These are phyloP conservation scores for Meripilus lineatus DNA, from an alignment of 1,284 basidiomycete species.

Conservation along the genomic window DNA sequence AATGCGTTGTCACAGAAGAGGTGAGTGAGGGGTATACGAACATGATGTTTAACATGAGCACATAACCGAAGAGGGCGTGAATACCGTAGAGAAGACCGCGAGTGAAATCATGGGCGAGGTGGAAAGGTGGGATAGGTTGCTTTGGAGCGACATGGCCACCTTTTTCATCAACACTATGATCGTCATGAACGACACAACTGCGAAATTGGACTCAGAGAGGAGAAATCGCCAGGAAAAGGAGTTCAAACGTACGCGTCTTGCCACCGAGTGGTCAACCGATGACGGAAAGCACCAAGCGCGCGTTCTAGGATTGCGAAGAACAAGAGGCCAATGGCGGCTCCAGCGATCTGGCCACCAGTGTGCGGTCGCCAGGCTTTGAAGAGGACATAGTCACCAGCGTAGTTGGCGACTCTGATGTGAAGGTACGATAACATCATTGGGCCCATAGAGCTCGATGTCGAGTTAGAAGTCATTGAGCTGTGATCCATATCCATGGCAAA, in stretches of 20 bases:
- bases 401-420: slow-evolving; percentile 64
- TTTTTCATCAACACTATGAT: too few species aligned
- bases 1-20: too few species aligned
- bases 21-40: slow-evolving; percentile 32
- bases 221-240: too few species aligned
- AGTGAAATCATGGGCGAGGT: slow-evolving; percentile 51
- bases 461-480: too few species aligned
- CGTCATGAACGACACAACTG: too few species aligned
- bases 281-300: slow-evolving; percentile 14
- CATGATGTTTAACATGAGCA: slow-evolving; percentile 72
- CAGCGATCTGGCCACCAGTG: slow-evolving; percentile 62
- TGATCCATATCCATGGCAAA: too few species aligned
- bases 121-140: slow-evolving; percentile 51
- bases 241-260: slow-evolving; percentile 3
- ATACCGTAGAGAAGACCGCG: slow-evolving; percentile 54
- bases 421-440: slow-evolving; percentile 61
- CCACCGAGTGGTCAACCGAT: slow-evolving; percentile 2
- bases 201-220: slow-evolving; percentile 4
- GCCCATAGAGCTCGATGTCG: too few species aligned
- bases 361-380: slow-evolving; percentile 67
- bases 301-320: slow-evolving; percentile 60
- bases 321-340: slow-evolving; percentile 69
- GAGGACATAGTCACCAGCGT: slow-evolving; percentile 55
- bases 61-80: slow-evolving; percentile 53
- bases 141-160: too few species aligned